phyloP scores from a whole-genome alignment of 495 filamentous ascomycete species.

The Penicillium arizonense region DNA sequence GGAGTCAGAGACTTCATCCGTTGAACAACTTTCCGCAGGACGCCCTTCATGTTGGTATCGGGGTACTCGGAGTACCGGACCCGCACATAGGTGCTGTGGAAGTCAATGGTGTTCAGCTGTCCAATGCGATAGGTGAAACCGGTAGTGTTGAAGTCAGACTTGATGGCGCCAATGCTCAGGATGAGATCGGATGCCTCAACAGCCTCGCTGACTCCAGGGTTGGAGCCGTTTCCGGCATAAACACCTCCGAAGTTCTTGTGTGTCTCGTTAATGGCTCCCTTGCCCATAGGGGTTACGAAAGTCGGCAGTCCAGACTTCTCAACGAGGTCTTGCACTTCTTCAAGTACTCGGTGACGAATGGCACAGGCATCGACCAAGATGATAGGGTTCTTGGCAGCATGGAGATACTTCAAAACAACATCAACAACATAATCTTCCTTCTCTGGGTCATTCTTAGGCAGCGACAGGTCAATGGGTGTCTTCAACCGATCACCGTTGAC shows the following conservation, averaged over 20 bases:
- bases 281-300: slow-evolving; percentile 91
- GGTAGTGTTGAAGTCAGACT: slow-evolving; percentile 88
- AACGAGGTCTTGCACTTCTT: slow-evolving; percentile 76
- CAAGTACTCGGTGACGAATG: slow-evolving; percentile 71
- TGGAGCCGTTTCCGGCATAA: slow-evolving; percentile 79
- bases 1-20: slow-evolving; percentile 56
- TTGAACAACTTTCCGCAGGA: slow-evolving; percentile 71
- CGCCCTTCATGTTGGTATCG: slow-evolving; percentile 78
- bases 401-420: slow-evolving; percentile 72
- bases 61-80: slow-evolving; percentile 85
- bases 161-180: slow-evolving; percentile 77
- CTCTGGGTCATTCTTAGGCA: slow-evolving; percentile 64
- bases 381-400: slow-evolving; percentile 72
- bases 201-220: slow-evolving; percentile 64
- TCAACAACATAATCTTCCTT: slow-evolving; percentile 83
- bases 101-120: slow-evolving; percentile 81
- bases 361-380: slow-evolving; percentile 92
- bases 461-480: slow-evolving; percentile 64
- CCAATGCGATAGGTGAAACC: slow-evolving; percentile 85
- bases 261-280: slow-evolving; percentile 80
- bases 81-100: slow-evolving; percentile 73
- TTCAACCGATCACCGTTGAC: slow-evolving; percentile 70
- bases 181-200: slow-evolving; percentile 84
- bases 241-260: slow-evolving; percentile 78
- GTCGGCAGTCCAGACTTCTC: slow-evolving; percentile 74